Conservation (phyloP, 2,329 filamentous ascomycete species). For the Stagonosporopsis vannaccii region DNA sequence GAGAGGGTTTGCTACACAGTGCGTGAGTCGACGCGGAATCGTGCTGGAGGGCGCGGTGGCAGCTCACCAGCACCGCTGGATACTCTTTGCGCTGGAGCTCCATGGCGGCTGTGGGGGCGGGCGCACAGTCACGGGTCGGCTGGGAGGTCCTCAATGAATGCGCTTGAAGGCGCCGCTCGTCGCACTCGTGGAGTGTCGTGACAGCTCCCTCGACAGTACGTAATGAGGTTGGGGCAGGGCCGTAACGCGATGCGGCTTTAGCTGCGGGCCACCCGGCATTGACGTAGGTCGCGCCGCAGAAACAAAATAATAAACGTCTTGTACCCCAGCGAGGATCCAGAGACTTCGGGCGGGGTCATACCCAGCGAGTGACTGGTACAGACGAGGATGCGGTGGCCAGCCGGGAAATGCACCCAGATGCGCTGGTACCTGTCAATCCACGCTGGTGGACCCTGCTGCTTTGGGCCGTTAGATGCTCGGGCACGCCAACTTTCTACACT, state of each 20-base stretch:
- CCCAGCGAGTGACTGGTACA: slow-evolving; percentile 3
- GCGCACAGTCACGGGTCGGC: slow-evolving; percentile 37
- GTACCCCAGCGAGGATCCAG: slow-evolving; percentile 17
- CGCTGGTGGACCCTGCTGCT: slow-evolving; percentile 17
- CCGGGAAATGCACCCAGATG: slow-evolving; percentile 5
- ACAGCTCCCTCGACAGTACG: slow-evolving; percentile 30
- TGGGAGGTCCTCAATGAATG: neutral
- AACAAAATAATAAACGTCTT: slow-evolving; percentile 8
- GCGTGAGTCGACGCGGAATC: slow-evolving; percentile 39
- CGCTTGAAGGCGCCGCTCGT: slow-evolving; percentile 20
- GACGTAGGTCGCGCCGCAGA: slow-evolving; percentile 20
- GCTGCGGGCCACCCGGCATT: slow-evolving; percentile 27
- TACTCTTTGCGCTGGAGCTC: slow-evolving; percentile 88
- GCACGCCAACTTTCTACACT: slow-evolving; percentile 14
- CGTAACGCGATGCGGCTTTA: slow-evolving; percentile 14
- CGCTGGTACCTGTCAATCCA: slow-evolving; percentile 13
- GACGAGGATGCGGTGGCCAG: slow-evolving; percentile 7
- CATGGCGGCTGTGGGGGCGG: slow-evolving; percentile 42
- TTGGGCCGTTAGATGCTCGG: slow-evolving; percentile 18
- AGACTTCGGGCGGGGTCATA: slow-evolving; percentile 3
- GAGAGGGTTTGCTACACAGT: slow-evolving; percentile 74
- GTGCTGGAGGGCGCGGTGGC: slow-evolving; percentile 24
- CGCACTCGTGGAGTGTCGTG: slow-evolving; percentile 37
- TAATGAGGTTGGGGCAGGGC: slow-evolving; percentile 17
- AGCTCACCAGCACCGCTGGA: slow-evolving; percentile 85